phyloP scores from a whole-genome alignment of 306 rosid species.

The Ceratonia siliqua region DNA sequence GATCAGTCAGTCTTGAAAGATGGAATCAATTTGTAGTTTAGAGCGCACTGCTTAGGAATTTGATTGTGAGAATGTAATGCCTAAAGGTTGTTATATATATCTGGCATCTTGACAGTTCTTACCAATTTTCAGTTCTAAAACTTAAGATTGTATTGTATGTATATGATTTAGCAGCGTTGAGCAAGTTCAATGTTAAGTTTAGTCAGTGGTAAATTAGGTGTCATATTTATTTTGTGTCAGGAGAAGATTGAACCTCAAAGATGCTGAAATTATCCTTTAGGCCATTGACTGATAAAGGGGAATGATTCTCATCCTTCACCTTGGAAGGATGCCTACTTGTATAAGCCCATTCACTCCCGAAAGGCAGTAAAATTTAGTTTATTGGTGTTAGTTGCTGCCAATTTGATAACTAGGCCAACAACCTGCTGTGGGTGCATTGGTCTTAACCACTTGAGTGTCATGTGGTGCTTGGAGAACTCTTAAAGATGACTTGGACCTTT shows the following conservation, averaged over 20 bases:
- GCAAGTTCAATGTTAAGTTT: conserved; percentile 3
- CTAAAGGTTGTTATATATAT: conserved; percentile 2
- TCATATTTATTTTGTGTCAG: conserved; percentile 3
- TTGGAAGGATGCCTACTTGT: neutral
- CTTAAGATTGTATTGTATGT: neutral
- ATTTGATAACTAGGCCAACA: neutral
- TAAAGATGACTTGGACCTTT: neutral
- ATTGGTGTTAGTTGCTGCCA: conserved; percentile 1
- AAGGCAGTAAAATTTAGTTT: neutral
- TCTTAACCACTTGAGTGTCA: neutral
- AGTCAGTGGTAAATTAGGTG: conserved; percentile 10
- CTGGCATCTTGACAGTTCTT: neutral
- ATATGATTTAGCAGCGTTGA: neutral
- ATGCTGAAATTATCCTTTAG: conserved; percentile 10
- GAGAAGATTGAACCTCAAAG: neutral
- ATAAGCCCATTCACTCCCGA: neutral
- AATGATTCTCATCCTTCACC: neutral
- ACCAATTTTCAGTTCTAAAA: neutral
- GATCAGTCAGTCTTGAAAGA: conserved; percentile 15
- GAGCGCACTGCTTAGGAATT: conserved; percentile 12
- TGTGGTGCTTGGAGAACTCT: neutral
- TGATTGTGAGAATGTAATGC: conserved; percentile 13
- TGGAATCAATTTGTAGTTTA: neutral
- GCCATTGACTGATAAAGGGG: neutral
- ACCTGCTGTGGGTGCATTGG: neutral